Evolutionary conservation across 2,329 filamentous ascomycete species (phyloP).

Genomic region (Aureobasidium leucospermi): DNA sequence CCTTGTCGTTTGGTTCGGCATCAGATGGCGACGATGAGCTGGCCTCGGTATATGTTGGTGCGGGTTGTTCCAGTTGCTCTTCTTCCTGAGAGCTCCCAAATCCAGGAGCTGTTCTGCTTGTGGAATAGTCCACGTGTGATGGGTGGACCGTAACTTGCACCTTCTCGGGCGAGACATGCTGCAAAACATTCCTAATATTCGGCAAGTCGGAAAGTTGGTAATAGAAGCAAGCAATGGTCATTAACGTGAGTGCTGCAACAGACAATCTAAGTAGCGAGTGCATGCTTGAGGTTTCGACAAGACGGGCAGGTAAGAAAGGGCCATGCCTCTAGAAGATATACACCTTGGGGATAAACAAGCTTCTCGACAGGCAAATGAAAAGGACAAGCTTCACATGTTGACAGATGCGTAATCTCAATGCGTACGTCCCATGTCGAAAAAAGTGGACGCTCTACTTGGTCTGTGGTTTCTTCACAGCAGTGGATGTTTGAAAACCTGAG

Average conservation of each 20-base stretch:
- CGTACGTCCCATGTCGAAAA: neutral
- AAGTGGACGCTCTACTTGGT: neutral
- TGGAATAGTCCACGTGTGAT: neutral
- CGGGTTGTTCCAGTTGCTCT: neutral
- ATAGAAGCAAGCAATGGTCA: neutral
- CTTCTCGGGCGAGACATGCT: neutral
- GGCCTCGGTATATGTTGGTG: too few species aligned
- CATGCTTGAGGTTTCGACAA: neutral
- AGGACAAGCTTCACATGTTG: neutral
- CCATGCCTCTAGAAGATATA: neutral
- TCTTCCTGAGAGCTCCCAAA: neutral
- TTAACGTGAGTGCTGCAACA: neutral
- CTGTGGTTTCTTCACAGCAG: neutral
- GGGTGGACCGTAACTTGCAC: neutral
- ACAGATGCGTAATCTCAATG: neutral
- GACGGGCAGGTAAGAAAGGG: neutral
- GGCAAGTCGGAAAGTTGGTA: slow-evolving; percentile 1
- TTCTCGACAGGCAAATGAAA: neutral
- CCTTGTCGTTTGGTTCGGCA: neutral
- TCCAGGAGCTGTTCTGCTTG: neutral
- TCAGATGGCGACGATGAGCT: neutral
- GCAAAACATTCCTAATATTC: neutral
- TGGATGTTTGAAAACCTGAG: neutral
- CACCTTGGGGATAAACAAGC: neutral
- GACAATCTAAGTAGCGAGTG: neutral